Evolutionary conservation across 2,329 filamentous ascomycete species (phyloP), one percentile per base, ranked within the genome.

Genomic region (Monosporascus sp.): DNA sequence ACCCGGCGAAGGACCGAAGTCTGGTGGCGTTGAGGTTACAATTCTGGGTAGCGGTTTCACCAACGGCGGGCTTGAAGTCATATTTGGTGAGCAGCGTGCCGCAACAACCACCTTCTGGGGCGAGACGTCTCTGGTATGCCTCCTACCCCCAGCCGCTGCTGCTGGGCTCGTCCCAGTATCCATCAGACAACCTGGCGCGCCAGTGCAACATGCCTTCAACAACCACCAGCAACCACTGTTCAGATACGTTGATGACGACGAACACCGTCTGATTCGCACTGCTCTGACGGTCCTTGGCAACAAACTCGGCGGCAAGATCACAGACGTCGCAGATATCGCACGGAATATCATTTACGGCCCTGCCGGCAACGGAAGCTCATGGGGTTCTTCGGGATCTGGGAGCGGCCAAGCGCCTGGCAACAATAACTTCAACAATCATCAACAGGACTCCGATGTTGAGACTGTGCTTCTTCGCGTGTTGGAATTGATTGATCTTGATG

Each of bases 11-110:
- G 91, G 91, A 0, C 89, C 91, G 7, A 89, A 86, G 54, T 84
- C 83, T 37, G 91, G 91, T 55, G 91, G 91, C 43, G 91, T 90
- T 50, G 91, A 97, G 68, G 90, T 96, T 3, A 93, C 89, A 0
- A 82, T 94, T 52, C 76, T 96, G 8, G 91, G 92, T 19, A 88
- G 85, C 58, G 84, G 86, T 16, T 96, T 96, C 67, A 86, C 85
- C 58, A 86, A 81, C 56, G 88, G 70, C 47, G 84, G 84, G 1
- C 79, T 95, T 57, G 88, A 92, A 57, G 89, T 96, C 52, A 88
- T 91, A 70, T 97, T 97, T 68, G 92, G 92, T 22, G 74, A 79
- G 37, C 72, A 77, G 48, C 78, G 76, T 60, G 81, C 81, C 2
- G 79, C 87, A 0, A 89, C 87, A 0, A 92, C 89, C 1, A 90